Conservation (phyloP, 768 basidiomycete species). For the Podaxis sp. region DNA sequence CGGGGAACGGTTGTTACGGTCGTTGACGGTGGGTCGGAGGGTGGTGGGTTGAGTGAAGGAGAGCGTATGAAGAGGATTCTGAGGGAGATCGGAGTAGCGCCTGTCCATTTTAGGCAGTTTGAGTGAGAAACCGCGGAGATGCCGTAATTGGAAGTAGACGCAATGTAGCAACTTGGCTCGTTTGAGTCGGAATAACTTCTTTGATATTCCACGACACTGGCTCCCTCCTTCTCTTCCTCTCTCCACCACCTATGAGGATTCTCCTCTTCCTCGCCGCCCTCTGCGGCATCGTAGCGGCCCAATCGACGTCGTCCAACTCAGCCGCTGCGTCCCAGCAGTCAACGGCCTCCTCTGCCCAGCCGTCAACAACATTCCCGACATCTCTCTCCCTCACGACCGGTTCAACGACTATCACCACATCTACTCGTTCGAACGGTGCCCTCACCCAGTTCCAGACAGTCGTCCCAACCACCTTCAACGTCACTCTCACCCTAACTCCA, state of each 20-base stretch:
- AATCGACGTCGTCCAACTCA: constrained; percentile 15
- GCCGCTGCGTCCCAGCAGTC: constrained; percentile 14
- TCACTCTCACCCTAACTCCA: constrained; percentile 52
- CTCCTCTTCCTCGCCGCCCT: constrained; percentile 22
- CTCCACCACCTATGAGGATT: constrained; percentile 19
- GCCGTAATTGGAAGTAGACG: neutral
- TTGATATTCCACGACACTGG: constrained; percentile 10
- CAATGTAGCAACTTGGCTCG: constrained; percentile 11
- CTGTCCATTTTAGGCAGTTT: constrained; percentile 54
- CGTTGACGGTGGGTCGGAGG: constrained; percentile 40
- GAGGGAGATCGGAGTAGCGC: constrained; percentile 39
- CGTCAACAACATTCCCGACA: constrained; percentile 35
- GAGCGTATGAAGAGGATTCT: constrained; percentile 44
- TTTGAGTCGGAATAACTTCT: constrained; percentile 15
- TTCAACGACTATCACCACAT: constrained; percentile 45
- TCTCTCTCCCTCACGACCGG: constrained; percentile 56
- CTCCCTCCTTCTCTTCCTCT: constrained; percentile 14
- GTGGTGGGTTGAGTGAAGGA: constrained; percentile 26
- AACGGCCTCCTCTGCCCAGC: constrained; percentile 14
- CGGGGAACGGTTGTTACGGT: constrained; percentile 68
- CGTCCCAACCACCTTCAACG: constrained; percentile 62
- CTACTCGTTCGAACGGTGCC: constrained; percentile 49
- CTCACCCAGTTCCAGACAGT: constrained; percentile 51
- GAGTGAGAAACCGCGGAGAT: constrained; percentile 29
- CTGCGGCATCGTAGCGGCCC: constrained; percentile 20